phyloP scores from a whole-genome alignment of 805 yeast species.

The Lipomyces spencermartinsiae region DNA sequence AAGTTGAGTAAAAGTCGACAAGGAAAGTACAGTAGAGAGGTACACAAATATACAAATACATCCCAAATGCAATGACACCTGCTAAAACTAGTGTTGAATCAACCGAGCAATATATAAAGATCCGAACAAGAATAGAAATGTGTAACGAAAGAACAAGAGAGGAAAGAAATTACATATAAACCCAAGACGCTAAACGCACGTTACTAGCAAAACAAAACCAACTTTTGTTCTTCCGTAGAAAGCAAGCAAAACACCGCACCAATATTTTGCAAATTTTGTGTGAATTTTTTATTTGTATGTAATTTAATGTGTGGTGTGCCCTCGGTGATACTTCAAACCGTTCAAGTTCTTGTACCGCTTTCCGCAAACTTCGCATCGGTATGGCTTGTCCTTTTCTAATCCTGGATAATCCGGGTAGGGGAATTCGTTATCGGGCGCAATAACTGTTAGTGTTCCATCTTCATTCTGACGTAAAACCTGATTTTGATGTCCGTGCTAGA shows the following conservation, averaged over 20 bases:
- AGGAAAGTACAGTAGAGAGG: constrained; percentile 1
- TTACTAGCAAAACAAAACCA: constrained; percentile 18
- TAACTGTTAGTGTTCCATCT: constrained; percentile 90
- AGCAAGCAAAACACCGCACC: constrained; percentile 14
- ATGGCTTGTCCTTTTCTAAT: constrained; percentile 96
- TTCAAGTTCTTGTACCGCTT: constrained; percentile 94
- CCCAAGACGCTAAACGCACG: constrained; percentile 9
- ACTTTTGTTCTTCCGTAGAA: constrained; percentile 33
- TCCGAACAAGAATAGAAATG: constrained; percentile 4
- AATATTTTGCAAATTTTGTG: neutral
- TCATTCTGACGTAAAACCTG: constrained; percentile 88
- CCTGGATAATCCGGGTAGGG: constrained; percentile 94
- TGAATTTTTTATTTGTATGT: neutral
- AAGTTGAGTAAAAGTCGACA: neutral
- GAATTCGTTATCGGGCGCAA: constrained; percentile 80
- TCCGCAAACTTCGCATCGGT: constrained; percentile 97
- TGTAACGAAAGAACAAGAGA: constrained; percentile 6
- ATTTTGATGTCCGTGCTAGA: constrained; percentile 84
- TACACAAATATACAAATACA: constrained; percentile 26
- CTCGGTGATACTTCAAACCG: constrained; percentile 96
- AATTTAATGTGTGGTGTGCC: constrained; percentile 89
- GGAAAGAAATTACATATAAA: constrained; percentile 4
- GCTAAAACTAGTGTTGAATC: constrained; percentile 12
- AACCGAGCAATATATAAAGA: constrained; percentile 10
- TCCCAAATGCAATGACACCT: constrained; percentile 32